phyloP scores from a whole-genome alignment of 768 basidiomycete species.

The Cystofilobasidium macerans region DNA sequence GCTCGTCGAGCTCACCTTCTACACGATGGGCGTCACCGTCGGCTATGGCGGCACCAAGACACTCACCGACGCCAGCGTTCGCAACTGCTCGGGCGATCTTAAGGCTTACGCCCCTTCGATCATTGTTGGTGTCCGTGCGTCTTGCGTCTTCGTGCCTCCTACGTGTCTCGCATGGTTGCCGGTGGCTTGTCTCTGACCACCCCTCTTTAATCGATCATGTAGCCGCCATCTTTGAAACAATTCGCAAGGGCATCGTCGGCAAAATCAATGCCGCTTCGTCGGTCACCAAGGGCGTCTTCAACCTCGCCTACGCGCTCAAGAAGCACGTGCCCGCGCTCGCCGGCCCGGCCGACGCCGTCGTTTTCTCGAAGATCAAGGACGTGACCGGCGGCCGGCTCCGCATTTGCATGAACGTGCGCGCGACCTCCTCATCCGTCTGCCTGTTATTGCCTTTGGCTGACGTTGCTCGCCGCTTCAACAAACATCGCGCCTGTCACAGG shows the following conservation, averaged over 20 bases:
- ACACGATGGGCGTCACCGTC: conserved; percentile 26
- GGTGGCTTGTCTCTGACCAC: not conserved
- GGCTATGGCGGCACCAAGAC: conserved; percentile 37
- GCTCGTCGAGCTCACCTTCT: conserved; percentile 37
- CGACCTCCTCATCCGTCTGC: too few relatives aligned
- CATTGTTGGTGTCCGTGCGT: conserved; percentile 35
- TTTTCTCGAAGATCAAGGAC: conserved; percentile 35
- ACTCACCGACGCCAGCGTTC: conserved; percentile 36
- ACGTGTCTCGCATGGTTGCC: conserved; percentile 10
- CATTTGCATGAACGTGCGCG: conserved; percentile 29
- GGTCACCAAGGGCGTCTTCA: conserved; percentile 32
- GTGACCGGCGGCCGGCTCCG: conserved; percentile 36
- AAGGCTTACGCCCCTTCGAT: conserved; percentile 34
- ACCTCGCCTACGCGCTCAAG: conserved; percentile 33
- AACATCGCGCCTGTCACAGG: conserved; percentile 3
- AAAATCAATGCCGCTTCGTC: conserved; percentile 34
- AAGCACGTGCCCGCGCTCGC: conserved; percentile 34
- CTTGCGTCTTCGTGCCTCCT: conserved; percentile 33
- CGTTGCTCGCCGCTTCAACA: too few relatives aligned
- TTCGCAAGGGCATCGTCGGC: conserved; percentile 36
- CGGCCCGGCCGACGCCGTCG: conserved; percentile 32
- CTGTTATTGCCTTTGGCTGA: too few relatives aligned
- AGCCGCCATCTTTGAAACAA: conserved; percentile 24
- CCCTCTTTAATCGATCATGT: not conserved
- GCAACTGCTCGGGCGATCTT: conserved; percentile 37